Conservation (phyloP, 805 yeast species). For the Candida fluviatilis region DNA sequence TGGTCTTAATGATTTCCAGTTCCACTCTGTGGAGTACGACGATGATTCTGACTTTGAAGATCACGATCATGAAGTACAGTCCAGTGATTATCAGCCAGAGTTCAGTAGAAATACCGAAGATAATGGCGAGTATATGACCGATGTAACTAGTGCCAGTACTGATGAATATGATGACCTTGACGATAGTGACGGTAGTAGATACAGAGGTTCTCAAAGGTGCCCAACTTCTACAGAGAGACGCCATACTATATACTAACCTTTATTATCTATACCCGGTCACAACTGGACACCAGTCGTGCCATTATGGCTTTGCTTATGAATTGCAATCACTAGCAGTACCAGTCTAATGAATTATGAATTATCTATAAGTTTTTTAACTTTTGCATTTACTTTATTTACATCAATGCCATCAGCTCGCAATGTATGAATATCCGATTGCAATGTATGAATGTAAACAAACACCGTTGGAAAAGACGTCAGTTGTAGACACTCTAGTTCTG, state of each 20-base stretch:
- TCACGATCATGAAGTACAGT: slow-evolving; percentile 3
- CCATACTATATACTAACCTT: no score
- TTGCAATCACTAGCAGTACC: no score
- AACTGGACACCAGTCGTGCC: no score
- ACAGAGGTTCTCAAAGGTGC: background rate
- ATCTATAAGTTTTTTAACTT: slow-evolving; percentile 6
- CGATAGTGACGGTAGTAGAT: slow-evolving; percentile 7
- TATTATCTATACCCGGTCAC: no score
- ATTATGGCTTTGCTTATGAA: background rate
- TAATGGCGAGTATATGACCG: slow-evolving; percentile 1
- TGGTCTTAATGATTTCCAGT: slow-evolving; percentile 3
- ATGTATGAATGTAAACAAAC: slow-evolving; percentile 17
- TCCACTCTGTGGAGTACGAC: slow-evolving; percentile 5
- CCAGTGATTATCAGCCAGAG: background rate
- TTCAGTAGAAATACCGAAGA: background rate
- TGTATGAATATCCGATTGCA: no score
- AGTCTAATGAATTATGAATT: background rate
- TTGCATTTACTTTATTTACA: slow-evolving; percentile 23
- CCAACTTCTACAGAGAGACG: no score
- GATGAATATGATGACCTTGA: slow-evolving; percentile 5
- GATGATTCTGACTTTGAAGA: slow-evolving; percentile 6
- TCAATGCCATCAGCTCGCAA: slow-evolving; percentile 16
- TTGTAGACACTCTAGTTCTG: slow-evolving; percentile 18
- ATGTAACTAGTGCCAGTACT: background rate
- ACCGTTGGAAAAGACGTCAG: slow-evolving; percentile 10